Conservation (phyloP, 2,329 filamentous ascomycete genomes). For the Cercospora zeina region DNA sequence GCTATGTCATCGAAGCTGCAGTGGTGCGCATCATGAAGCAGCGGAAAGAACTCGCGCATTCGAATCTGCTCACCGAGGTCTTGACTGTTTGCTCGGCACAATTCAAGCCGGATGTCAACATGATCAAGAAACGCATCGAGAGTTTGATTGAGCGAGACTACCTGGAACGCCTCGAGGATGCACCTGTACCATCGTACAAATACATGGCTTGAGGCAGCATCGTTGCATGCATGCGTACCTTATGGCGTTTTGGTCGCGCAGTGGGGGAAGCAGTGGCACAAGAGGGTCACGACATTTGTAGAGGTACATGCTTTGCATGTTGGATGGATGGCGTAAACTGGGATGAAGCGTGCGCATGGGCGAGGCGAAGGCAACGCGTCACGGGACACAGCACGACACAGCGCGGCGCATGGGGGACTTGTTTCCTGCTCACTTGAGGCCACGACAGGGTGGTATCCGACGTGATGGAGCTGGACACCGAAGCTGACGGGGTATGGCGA, state of each 20-base stretch:
- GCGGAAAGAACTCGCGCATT: slow-evolving; percentile 70
- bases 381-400: not conserved
- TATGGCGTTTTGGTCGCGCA: slow-evolving; percentile 7
- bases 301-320: not conserved
- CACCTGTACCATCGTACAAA: slow-evolving; percentile 62
- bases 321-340: not conserved
- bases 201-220: slow-evolving; percentile 58
- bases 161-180: slow-evolving; percentile 71
- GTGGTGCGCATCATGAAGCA: slow-evolving; percentile 86
- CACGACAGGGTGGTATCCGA: not conserved
- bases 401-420: slow-evolving; percentile 5
- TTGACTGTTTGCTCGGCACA: slow-evolving; percentile 66
- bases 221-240: slow-evolving; percentile 5
- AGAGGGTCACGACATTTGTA: not conserved
- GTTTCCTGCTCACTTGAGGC: not conserved
- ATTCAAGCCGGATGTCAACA: slow-evolving; percentile 73
- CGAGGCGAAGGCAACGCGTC: not conserved
- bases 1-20: slow-evolving; percentile 71
- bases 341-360: not conserved
- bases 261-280: not conserved
- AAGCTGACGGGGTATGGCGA: not conserved
- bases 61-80: slow-evolving; percentile 69
- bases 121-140: slow-evolving; percentile 82
- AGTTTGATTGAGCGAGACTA: slow-evolving; percentile 76
- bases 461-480: not conserved